Evolutionary conservation across 192 early-diverging fungal genomes (phyloP).

Genomic region (Umbelopsis vinacea): DNA sequence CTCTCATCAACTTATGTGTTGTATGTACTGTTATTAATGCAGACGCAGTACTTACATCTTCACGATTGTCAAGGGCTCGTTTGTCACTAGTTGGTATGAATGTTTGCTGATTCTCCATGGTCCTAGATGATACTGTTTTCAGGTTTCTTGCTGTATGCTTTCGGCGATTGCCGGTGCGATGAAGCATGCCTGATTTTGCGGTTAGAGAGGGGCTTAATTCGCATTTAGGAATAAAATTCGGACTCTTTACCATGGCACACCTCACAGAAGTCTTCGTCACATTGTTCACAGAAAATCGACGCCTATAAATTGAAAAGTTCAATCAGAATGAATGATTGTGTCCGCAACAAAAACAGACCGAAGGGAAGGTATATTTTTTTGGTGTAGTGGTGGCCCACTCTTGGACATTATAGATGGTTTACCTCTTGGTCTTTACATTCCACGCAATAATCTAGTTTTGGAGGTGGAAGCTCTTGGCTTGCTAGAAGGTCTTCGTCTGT

Average conservation of each 20-base stretch:
- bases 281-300: conserved; percentile 80
- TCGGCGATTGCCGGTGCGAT: conserved; percentile 75
- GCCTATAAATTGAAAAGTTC: conserved; percentile 43
- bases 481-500: not conserved
- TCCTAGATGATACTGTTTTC: conserved; percentile 20
- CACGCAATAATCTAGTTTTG: conserved; percentile 78
- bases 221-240: not conserved
- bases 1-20: not conserved
- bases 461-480: conserved; percentile 26
- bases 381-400: not conserved
- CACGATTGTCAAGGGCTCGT: not conserved
- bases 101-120: not conserved
- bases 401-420: not conserved
- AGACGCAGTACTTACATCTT: not conserved
- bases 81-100: not conserved
- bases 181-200: conserved; percentile 63
- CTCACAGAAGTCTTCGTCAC: conserved; percentile 90
- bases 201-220: not conserved
- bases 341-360: not conserved
- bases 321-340: too few relatives aligned
- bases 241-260: conserved; percentile 73
- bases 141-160: conserved; percentile 57
- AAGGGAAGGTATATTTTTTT: not conserved
- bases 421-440: conserved; percentile 85
- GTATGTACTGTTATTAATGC: not conserved